Base-by-base conservation (phyloP, 768 basidiomycete species). In the Suillus paluster region DNA sequence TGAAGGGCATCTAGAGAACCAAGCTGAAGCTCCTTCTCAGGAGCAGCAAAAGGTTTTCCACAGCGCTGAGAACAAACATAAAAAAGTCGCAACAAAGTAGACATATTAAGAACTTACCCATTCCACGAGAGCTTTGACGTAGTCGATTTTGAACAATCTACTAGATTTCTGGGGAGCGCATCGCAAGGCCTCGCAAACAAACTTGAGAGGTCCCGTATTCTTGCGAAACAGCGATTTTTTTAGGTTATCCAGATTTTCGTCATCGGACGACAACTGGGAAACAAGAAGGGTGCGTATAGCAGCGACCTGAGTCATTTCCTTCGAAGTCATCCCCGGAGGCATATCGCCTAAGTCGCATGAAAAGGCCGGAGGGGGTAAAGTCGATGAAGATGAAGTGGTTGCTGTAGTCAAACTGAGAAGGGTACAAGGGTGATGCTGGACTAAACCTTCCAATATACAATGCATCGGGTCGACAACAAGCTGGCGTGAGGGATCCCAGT, bases 381-480 rank as follows among this genome's bases (percentile, higher is more conserved):
- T 33, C 33, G 30, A 21, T 39, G 57, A 39, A 19, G 42, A 54
- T 11, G 57, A 30, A 11, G 23, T 42, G 19, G 41, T 42, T 4
- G 50, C 58, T 1, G 10, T 63, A 1, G 58, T 65, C n/a, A 68
- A 11, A 8, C 64, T 45, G 4, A 67, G 34, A 27, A 61, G 42
- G 1, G 36, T 57, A 1, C 27, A 39, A 3, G 42, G 3, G 23
- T 68, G 67, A 30, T 46, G 25, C 34, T 64, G 41, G 0, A 57
- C 61, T 10, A 62, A 57, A 3, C 66, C 66, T 42, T 70, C 41
- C 1, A 73, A 62, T 9, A 76, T 34, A 33, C 57, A 66, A 23
- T 76, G 75, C 73, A 76, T 76, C 2, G 65, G 45, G 46, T 76
- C 68, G 1, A 72, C 58, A 0, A 73, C 63, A 1, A 72, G 59